Conservation (phyloP, 495 filamentous ascomycete species). For the Tuber melanosporum region DNA sequence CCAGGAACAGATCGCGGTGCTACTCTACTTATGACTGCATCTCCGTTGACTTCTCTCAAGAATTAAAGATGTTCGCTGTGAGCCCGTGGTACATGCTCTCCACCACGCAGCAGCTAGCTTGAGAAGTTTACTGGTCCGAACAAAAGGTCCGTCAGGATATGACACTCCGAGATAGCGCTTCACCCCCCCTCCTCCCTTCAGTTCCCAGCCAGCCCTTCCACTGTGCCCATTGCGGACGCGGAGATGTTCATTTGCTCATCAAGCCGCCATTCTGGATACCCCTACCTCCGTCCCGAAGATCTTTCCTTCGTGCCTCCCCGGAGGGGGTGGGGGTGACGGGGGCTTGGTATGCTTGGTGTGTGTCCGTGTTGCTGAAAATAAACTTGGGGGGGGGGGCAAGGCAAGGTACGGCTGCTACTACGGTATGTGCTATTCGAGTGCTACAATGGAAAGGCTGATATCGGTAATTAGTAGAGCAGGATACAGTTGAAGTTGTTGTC, state of each 20-base stretch:
- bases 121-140: constrained; percentile 33
- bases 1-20: constrained; percentile 33
- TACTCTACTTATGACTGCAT: constrained; percentile 37
- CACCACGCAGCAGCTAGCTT: constrained; percentile 32
- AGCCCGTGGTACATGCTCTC: constrained; percentile 23
- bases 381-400: background rate
- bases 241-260: constrained; percentile 35
- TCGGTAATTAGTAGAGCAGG: background rate
- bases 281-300: constrained; percentile 37
- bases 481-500: background rate
- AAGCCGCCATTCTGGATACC: constrained; percentile 39
- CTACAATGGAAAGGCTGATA: background rate
- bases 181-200: background rate
- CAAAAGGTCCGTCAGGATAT: constrained; percentile 18
- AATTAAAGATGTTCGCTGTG: constrained; percentile 36
- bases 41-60: constrained; percentile 28
- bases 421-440: background rate
- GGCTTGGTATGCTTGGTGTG: constrained; percentile 2
- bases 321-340: constrained; percentile 7
- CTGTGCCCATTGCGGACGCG: constrained; percentile 29
- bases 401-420: background rate
- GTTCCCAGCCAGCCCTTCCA: constrained; percentile 21
- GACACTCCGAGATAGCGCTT: constrained; percentile 9
- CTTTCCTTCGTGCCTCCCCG: constrained; percentile 29
- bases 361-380: constrained; percentile 34